Evolutionary conservation across 768 basidiomycete genomes (phyloP).

Genomic region (Lactarius trivialis): DNA sequence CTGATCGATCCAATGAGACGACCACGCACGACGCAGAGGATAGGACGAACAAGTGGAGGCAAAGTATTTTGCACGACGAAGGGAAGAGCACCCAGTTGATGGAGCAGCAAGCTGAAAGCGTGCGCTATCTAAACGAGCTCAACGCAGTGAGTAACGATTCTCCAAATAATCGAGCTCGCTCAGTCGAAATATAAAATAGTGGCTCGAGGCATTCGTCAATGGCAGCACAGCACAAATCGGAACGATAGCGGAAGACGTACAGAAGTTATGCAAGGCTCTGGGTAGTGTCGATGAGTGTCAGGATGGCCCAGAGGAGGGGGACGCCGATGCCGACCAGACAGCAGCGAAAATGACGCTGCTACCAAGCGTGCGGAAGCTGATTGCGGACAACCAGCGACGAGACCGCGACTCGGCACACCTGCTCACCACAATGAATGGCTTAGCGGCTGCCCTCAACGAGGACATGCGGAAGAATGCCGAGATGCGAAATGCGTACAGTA

Average conservation of each 20-base stretch:
- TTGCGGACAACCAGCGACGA: conserved; percentile 31
- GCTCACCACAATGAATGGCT: conserved; percentile 32
- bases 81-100: conserved; percentile 42
- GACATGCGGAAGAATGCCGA: conserved; percentile 36
- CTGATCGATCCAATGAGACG: background rate
- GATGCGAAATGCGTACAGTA: conserved; percentile 37
- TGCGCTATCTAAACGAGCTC: conserved; percentile 72
- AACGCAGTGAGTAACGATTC: conserved; percentile 46
- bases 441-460: conserved; percentile 37
- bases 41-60: conserved; percentile 29
- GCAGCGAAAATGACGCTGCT: conserved; percentile 29
- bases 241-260: conserved; percentile 50
- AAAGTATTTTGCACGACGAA: conserved; percentile 43
- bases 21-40: background rate
- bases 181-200: conserved; percentile 36
- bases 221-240: conserved; percentile 71
- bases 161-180: background rate
- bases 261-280: conserved; percentile 51
- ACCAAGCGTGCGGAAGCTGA: conserved; percentile 31
- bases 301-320: conserved; percentile 17
- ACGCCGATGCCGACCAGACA: conserved; percentile 20
- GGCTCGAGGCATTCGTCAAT: conserved; percentile 79
- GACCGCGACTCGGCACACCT: conserved; percentile 30
- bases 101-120: conserved; percentile 68
- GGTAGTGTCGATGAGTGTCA: conserved; percentile 31